Evolutionary conservation across 345 rosid species (phyloP).

Genomic region (Xanthoceras sorbifolium): DNA sequence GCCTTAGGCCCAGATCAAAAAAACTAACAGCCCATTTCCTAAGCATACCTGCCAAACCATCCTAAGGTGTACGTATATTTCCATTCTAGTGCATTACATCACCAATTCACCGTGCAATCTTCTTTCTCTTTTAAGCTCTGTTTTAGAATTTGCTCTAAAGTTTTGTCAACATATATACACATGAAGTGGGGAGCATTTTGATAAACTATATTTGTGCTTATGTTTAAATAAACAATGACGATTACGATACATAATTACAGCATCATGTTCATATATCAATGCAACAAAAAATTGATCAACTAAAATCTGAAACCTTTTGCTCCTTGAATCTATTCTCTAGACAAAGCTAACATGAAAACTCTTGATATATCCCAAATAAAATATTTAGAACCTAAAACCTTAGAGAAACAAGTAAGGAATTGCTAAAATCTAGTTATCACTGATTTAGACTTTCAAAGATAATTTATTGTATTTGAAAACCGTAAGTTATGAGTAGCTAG

Average conservation of each 20-base stretch:
- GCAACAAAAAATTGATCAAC: not conserved
- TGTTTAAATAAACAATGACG: not conserved
- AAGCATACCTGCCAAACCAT: not conserved
- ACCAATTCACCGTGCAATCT: not conserved
- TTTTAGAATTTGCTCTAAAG: not conserved
- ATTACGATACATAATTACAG: not conserved
- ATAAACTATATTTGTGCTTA: not conserved
- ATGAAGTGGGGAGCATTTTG: not conserved
- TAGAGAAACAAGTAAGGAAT: not conserved
- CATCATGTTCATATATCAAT: not conserved
- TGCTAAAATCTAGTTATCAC: not conserved
- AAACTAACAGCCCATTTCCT: not conserved
- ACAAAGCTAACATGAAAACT: not conserved
- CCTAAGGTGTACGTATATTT: not conserved
- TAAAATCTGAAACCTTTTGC: not conserved
- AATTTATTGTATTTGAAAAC: not conserved
- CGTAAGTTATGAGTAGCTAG: not conserved
- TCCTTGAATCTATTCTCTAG: not conserved
- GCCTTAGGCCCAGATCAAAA: not conserved
- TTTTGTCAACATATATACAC: not conserved
- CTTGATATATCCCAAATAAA: not conserved
- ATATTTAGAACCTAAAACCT: not conserved
- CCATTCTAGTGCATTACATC: not conserved
- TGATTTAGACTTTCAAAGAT: slow-evolving; percentile 1
- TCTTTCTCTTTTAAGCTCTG: not conserved